phyloP scores from a whole-genome alignment of 2,329 filamentous ascomycete genomes.

The Colletotrichum lindemuthianum region DNA sequence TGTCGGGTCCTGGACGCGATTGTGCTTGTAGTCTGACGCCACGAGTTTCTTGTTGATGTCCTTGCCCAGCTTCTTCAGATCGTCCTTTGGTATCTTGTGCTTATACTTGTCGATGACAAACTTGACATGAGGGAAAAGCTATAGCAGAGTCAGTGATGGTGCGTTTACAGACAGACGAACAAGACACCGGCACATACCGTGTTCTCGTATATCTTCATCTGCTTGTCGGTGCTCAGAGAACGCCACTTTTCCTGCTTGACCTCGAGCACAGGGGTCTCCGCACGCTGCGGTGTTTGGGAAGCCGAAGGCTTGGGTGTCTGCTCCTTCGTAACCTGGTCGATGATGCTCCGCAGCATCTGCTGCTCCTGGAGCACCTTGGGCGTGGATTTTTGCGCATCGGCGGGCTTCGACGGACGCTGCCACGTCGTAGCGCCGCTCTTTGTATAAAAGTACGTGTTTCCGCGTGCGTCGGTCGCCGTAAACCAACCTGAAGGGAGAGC shows the following conservation, averaged over 20 bases:
- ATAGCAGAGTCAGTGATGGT: conserved; percentile 9
- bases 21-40: conserved; percentile 89
- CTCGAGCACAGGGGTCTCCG: conserved; percentile 64
- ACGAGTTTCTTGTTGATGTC: conserved; percentile 89
- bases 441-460: conserved; percentile 87
- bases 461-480: conserved; percentile 74
- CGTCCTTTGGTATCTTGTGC: conserved; percentile 85
- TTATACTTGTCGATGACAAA: conserved; percentile 88
- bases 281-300: conserved; percentile 73
- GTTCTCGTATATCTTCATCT: conserved; percentile 94
- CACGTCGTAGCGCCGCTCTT: conserved; percentile 82
- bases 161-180: background rate
- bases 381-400: conserved; percentile 72
- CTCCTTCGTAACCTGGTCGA: conserved; percentile 83
- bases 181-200: conserved; percentile 69
- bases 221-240: conserved; percentile 78
- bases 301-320: conserved; percentile 62
- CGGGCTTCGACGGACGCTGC: conserved; percentile 77
- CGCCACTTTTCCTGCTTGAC: conserved; percentile 78
- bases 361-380: conserved; percentile 71
- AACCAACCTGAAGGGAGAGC: conserved; percentile 88
- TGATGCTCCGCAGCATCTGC: conserved; percentile 83
- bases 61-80: conserved; percentile 70
- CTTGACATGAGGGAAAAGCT: conserved; percentile 88
- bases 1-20: conserved; percentile 84